Evolutionary conservation across 495 filamentous ascomycete genomes (phyloP).

Genomic region (Penicillium riverlandense): DNA sequence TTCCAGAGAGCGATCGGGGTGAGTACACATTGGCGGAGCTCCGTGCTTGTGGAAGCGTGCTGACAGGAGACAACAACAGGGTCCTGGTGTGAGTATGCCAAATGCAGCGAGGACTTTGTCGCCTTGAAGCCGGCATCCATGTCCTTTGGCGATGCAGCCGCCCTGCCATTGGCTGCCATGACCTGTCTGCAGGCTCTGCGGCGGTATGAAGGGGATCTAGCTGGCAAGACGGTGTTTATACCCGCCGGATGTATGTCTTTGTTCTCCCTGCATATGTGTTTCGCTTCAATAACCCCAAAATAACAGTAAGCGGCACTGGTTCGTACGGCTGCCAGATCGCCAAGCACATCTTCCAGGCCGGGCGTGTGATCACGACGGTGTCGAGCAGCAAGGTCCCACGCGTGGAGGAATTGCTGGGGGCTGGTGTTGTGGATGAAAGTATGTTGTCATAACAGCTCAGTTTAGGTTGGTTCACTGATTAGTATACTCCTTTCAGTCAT

Average conservation of each 20-base stretch:
- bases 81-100: conserved; percentile 29
- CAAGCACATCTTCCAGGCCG: conserved; percentile 43
- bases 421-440: conserved; percentile 20
- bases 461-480: background rate
- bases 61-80: conserved; percentile 30
- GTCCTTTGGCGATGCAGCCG: conserved; percentile 31
- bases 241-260: conserved; percentile 29
- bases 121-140: conserved; percentile 26
- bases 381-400: conserved; percentile 41
- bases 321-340: conserved; percentile 40
- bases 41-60: too few species aligned
- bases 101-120: conserved; percentile 22
- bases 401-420: conserved; percentile 31
- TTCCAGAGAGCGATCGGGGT: conserved; percentile 4
- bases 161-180: conserved; percentile 27
- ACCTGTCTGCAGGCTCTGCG: conserved; percentile 36
- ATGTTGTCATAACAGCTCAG: conserved; percentile 4
- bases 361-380: conserved; percentile 42
- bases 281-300: conserved; percentile 4
- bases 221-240: conserved; percentile 48
- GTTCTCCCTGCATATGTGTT: background rate
- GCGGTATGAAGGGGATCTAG: conserved; percentile 25
- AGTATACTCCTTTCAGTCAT: conserved; percentile 26
- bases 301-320: conserved; percentile 41
- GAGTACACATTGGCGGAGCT: too few species aligned